Evolutionary conservation across 257 asterid species (phyloP), one percentile per base, ranked within the genome.

Genomic region (Ligustrum vulgare): DNA sequence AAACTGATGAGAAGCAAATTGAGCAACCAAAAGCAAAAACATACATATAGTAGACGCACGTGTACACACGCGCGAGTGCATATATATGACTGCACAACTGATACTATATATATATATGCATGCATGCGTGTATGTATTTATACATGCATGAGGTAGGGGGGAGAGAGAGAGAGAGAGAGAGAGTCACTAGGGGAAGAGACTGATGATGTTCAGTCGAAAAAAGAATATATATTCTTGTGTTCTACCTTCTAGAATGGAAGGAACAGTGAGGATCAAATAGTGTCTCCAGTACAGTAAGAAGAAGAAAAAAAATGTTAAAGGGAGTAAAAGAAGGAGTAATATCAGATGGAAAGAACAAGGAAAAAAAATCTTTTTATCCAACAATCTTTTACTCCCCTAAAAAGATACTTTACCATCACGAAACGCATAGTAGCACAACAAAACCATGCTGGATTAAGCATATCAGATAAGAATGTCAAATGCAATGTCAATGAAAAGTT

Each of bases 341-440:
- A 71, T 28, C 62, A 72, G 31, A 73, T 20, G 63, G 18, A 20
- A 56, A n/a, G 76, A 72, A 5, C 76, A 58, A 58, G 25, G 37
- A 56, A 18, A 49, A 45, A 33, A 69, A 49, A 68, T 60, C 22
- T 10, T 63, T 56, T 56, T 51, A 47, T 31, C 39, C 72, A 68
- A 67, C 64, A 74, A 47, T 33, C 22, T 80, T 47, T 22, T n/a
- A 56, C 65, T 56, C 65, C 13, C 65, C 5, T 56, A 7, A 22
- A 4, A 51, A 51, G 23, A 16, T 56, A 54, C 25, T 56, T 56
- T 22, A 56, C 31, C 65, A 54, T 56, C 13, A 56, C 22, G 31
- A 56, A n/a, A 56, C 32, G 7, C 8, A 56, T 56, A 56, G 22
- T 56, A 51, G 51, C 51, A 43, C 5, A 49, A 49, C 8, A 49